Conservation (phyloP, 768 basidiomycete genomes). For the Boletus reticulatus region DNA sequence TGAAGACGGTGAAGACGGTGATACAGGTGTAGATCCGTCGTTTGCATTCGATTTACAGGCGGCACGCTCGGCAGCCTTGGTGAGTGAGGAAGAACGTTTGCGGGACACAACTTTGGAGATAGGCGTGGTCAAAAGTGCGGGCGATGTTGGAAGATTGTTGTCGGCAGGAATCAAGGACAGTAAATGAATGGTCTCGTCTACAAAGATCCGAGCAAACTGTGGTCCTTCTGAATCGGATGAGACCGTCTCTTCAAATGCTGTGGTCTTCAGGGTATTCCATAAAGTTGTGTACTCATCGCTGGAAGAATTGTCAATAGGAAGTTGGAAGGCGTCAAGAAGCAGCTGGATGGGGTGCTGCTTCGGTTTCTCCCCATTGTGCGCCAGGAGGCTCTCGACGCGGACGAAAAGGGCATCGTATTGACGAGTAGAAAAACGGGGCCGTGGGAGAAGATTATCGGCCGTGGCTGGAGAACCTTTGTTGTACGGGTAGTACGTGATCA, state of each 20-base stretch:
- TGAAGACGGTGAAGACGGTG: constrained; percentile 31
- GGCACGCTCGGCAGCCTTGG: constrained; percentile 24
- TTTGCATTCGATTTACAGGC: constrained; percentile 9
- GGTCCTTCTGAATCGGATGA: constrained; percentile 31
- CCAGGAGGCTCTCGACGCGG: constrained; percentile 56
- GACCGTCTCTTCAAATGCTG: constrained; percentile 33
- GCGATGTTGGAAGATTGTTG: constrained; percentile 27
- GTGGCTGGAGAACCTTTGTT: constrained; percentile 25
- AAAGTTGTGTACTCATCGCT: constrained; percentile 38
- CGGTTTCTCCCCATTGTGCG: constrained; percentile 32
- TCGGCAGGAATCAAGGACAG: constrained; percentile 51
- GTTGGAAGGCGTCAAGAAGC: constrained; percentile 60
- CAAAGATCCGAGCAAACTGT: constrained; percentile 52
- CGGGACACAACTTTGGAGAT: constrained; percentile 30
- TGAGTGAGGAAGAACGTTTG: constrained; percentile 34
- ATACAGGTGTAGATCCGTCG: constrained; percentile 21
- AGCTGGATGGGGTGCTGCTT: constrained; percentile 57
- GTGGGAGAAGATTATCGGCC: constrained; percentile 50
- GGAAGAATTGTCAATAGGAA: constrained; percentile 30
- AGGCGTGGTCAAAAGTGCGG: constrained; percentile 34
- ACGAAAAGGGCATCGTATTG: constrained; percentile 63
- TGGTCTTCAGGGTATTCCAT: constrained; percentile 56
- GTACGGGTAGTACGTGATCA: constrained; percentile 71
- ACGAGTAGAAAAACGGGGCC: constrained; percentile 68
- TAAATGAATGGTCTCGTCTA: constrained; percentile 63